phyloP scores from a whole-genome alignment of 768 basidiomycete genomes.

The Xerocomellus dryophilus region DNA sequence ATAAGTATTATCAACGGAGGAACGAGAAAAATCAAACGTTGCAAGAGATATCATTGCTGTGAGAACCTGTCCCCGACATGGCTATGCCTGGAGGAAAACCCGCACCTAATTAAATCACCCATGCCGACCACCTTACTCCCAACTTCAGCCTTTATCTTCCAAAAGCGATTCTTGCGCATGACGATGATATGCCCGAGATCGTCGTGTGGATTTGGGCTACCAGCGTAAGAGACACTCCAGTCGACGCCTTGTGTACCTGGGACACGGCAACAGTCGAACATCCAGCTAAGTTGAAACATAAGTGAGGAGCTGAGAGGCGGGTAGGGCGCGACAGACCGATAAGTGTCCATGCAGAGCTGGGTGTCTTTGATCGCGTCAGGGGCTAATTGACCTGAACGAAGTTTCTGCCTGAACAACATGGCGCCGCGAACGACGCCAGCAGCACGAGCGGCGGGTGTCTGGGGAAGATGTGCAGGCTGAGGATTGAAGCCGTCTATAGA shows the following conservation, averaged over 20 bases:
- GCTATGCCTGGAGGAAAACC: neutral
- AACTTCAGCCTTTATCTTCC: constrained; percentile 67
- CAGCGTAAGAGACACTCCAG: constrained; percentile 72
- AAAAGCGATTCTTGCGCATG: constrained; percentile 79
- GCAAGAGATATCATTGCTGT: neutral
- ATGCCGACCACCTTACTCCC: constrained; percentile 61
- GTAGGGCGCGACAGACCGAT: constrained; percentile 46
- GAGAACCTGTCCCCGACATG: neutral
- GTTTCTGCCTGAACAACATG: constrained; percentile 68
- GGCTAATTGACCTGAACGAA: constrained; percentile 61
- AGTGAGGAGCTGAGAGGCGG: neutral
- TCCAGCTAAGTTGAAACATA: constrained; percentile 56
- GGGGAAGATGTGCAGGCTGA: constrained; percentile 58
- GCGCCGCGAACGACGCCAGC: constrained; percentile 67
- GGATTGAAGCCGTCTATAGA: constrained; percentile 72
- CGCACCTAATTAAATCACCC: constrained; percentile 61
- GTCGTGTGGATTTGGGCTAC: constrained; percentile 26
- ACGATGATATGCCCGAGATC: constrained; percentile 79
- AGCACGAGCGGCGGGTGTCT: constrained; percentile 61
- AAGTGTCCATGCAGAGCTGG: constrained; percentile 84
- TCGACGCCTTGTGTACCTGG: constrained; percentile 73
- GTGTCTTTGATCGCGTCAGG: constrained; percentile 68
- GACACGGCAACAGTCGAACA: constrained; percentile 87
- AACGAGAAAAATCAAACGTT: neutral
- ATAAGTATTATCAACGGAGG: neutral